These are phyloP conservation scores for Botrytis galanthina DNA, from an alignment of 2,329 filamentous ascomycete species.

Conservation along the genomic window DNA sequence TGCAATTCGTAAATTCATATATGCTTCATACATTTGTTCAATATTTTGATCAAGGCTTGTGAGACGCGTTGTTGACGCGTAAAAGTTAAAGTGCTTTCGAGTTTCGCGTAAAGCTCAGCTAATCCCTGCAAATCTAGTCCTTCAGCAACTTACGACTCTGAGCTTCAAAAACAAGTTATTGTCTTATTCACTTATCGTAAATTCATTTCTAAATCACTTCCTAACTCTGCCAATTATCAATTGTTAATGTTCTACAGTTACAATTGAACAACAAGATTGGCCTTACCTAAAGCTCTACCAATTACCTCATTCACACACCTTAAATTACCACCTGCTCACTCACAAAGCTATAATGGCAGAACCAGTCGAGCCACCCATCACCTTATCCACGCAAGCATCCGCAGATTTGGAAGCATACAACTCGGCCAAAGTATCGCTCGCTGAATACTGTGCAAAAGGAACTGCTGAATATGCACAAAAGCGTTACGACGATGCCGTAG, in stretches of 20 bases:
- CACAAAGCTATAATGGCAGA: slow-evolving; percentile 31
- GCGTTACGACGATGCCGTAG: slow-evolving; percentile 80
- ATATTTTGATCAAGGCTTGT: slow-evolving; percentile 6
- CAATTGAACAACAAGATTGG: not conserved
- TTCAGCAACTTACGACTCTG: not conserved
- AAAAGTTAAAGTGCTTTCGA: slow-evolving; percentile 18
- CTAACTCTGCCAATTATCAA: not conserved
- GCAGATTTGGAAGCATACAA: slow-evolving; percentile 35
- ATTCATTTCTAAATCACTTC: not conserved
- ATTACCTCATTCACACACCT: not conserved
- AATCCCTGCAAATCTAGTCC: slow-evolving; percentile 10
- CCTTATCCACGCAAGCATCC: slow-evolving; percentile 27
- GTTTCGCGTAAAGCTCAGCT: slow-evolving; percentile 13
- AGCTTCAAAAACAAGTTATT: not conserved
- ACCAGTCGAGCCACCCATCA: slow-evolving; percentile 32
- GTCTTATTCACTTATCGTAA: slow-evolving; percentile 22
- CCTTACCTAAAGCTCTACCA: not conserved
- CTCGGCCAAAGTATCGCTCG: slow-evolving; percentile 59
- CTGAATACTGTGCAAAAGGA: slow-evolving; percentile 74
- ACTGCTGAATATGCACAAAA: slow-evolving; percentile 85
- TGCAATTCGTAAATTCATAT: slow-evolving; percentile 2
- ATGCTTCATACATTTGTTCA: not conserved
- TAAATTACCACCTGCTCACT: not conserved
- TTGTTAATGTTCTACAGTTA: not conserved
- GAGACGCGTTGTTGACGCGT: slow-evolving; percentile 28